Percentiles rank a stretch among this genome's conserved stretches.
These are phyloP conservation scores for Hypoxylon subgilvum DNA, from an alignment of 495 filamentous ascomycete genomes.

Conservation along the genomic window DNA sequence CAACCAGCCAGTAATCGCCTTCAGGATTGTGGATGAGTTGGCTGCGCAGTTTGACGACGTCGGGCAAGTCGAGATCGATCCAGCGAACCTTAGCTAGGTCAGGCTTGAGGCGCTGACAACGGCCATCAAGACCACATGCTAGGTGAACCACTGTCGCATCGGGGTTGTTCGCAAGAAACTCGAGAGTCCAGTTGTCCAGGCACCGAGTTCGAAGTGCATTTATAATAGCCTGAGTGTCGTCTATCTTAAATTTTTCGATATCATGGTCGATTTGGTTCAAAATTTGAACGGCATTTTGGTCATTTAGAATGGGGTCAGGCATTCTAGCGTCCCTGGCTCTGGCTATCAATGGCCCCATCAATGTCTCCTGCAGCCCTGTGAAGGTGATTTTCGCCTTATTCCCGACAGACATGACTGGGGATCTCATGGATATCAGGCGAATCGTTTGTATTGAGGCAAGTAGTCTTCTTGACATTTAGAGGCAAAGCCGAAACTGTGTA, in stretches of 20 bases:
- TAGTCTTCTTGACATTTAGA: too few relatives aligned
- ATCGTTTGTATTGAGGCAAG: background rate
- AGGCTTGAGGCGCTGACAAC: constrained; percentile 28
- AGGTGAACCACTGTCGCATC: constrained; percentile 35
- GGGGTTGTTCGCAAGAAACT: constrained; percentile 31
- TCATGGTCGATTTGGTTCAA: constrained; percentile 30
- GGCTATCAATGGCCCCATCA: constrained; percentile 21
- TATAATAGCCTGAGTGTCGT: constrained; percentile 12
- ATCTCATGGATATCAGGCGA: background rate
- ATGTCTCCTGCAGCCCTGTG: constrained; percentile 26
- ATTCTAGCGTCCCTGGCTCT: constrained; percentile 17
- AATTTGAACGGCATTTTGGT: constrained; percentile 17
- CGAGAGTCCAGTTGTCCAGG: constrained; percentile 29
- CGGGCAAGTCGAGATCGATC: constrained; percentile 38
- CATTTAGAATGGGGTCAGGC: constrained; percentile 30
- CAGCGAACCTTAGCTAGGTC: constrained; percentile 28
- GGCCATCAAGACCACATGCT: constrained; percentile 39
- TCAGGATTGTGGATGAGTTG: constrained; percentile 26
- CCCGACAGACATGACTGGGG: background rate
- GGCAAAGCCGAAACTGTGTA: too few relatives aligned
- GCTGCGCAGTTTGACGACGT: constrained; percentile 30
- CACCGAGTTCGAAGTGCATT: constrained; percentile 7
- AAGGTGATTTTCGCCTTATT: constrained; percentile 20
- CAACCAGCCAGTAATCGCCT: constrained; percentile 30
- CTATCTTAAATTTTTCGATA: constrained; percentile 15